A percentile compares a stretch with the other conserved stretches of the same genome.
Conservation (phyloP, 257 asterid species). For the Hygrophila difformis region DNA sequence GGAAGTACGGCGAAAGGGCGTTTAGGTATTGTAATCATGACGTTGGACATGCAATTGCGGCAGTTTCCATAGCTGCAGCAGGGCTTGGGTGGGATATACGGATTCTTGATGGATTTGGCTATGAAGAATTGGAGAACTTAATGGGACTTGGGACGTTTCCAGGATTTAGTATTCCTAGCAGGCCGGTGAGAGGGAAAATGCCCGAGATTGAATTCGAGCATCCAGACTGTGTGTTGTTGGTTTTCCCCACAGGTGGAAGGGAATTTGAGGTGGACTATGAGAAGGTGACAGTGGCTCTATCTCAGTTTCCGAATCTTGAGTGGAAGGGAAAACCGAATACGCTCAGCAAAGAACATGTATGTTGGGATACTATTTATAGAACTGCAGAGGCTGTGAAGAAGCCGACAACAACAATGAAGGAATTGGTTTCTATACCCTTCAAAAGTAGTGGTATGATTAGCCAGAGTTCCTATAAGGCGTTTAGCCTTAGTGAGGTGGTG, state of each 20-base stretch:
- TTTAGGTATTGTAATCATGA: constrained; percentile 98
- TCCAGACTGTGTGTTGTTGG: constrained; percentile 75
- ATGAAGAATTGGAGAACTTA: constrained; percentile 50
- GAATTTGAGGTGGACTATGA: constrained; percentile 55
- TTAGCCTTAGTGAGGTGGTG: constrained; percentile 55
- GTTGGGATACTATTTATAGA: constrained; percentile 84
- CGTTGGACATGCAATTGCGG: constrained; percentile 89
- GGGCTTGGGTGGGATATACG: constrained; percentile 91
- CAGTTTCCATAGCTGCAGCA: constrained; percentile 80
- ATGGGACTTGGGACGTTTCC: constrained; percentile 56
- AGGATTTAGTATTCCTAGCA: constrained; percentile 42
- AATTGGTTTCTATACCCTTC: constrained; percentile 29
- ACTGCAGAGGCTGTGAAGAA: constrained; percentile 67
- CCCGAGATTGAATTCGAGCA: constrained; percentile 89
- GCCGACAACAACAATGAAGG: constrained; percentile 27
- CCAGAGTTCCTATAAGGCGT: constrained; percentile 44
- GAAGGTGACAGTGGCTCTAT: constrained; percentile 30
- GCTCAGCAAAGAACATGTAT: constrained; percentile 81
- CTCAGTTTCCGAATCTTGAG: constrained; percentile 36
- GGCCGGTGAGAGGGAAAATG: constrained; percentile 63
- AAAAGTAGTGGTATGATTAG: constrained; percentile 32
- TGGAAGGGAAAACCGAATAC: constrained; percentile 78
- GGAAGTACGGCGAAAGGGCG: constrained; percentile 98
- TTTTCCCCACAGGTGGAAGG: constrained; percentile 43
- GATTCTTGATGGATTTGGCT: constrained; percentile 70